Evolutionary conservation across 2,329 filamentous ascomycete species (phyloP).

Genomic region (Aspergillus terreus): DNA sequence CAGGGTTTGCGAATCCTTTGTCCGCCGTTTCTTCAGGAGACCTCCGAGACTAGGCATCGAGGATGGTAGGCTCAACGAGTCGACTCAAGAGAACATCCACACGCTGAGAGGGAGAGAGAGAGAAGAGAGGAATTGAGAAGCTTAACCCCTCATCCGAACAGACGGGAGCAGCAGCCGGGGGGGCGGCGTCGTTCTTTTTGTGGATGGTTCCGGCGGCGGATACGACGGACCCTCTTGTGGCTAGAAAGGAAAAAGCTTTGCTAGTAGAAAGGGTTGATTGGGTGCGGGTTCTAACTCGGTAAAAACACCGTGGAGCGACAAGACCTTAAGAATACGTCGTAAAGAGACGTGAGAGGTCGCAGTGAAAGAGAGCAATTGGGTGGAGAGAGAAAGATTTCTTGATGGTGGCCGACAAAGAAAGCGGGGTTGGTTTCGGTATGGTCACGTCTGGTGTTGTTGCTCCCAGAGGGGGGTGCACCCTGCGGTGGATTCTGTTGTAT

Average conservation of each 20-base stretch:
- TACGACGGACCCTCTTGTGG: not conserved
- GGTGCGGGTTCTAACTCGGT: not conserved
- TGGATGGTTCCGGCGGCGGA: slow-evolving; percentile 1
- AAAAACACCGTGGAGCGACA: not conserved
- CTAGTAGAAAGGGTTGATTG: not conserved
- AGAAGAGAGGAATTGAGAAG: not conserved
- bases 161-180: not conserved
- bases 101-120: slow-evolving; percentile 20
- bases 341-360: not conserved
- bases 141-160: slow-evolving; percentile 1
- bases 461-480: too few species aligned
- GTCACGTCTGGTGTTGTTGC: too few species aligned
- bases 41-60: slow-evolving; percentile 85
- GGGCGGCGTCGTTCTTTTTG: not conserved
- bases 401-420: too few species aligned
- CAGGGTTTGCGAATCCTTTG: slow-evolving; percentile 70
- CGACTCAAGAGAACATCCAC: slow-evolving; percentile 10
- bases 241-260: not conserved
- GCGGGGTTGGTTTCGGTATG: too few species aligned
- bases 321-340: not conserved
- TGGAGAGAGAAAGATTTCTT: too few species aligned
- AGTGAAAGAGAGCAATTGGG: not conserved
- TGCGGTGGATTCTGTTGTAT: too few species aligned
- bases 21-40: slow-evolving; percentile 97
- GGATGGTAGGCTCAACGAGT: slow-evolving; percentile 19